Evolutionary conservation across 257 asterid species (phyloP).

Genomic region (Solanum dulcamara): DNA sequence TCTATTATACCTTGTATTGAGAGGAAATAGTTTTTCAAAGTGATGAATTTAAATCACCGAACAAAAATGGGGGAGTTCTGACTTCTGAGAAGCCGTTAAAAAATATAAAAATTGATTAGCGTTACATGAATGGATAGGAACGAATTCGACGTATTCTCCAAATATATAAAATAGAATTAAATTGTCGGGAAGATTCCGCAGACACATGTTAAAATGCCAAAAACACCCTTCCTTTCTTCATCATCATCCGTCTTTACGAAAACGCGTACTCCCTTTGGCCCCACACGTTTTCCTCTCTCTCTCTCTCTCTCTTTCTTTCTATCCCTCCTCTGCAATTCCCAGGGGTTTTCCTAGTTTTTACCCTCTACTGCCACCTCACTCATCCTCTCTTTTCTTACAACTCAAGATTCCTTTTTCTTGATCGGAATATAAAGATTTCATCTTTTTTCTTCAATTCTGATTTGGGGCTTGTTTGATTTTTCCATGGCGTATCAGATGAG

Average conservation of each 20-base stretch:
- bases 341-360: background rate
- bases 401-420: background rate
- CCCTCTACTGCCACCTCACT: background rate
- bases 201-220: background rate
- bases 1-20: too few species aligned
- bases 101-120: background rate
- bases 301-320: background rate
- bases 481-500: background rate
- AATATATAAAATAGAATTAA: background rate
- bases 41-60: too few species aligned
- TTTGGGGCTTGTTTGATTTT: background rate
- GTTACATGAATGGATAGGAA: background rate
- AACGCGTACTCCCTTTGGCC: background rate
- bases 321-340: background rate
- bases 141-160: background rate
- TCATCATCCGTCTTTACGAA: background rate
- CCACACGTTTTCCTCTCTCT: background rate
- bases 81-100: too few species aligned
- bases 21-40: too few species aligned
- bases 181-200: background rate
- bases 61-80: too few species aligned
- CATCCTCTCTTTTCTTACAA: background rate
- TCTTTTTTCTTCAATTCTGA: background rate
- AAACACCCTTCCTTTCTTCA: background rate
- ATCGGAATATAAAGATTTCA: background rate